These are phyloP conservation scores for Rhodotorula sp. DNA, from an alignment of 1,284 basidiomycete species.

Conservation along the genomic window DNA sequence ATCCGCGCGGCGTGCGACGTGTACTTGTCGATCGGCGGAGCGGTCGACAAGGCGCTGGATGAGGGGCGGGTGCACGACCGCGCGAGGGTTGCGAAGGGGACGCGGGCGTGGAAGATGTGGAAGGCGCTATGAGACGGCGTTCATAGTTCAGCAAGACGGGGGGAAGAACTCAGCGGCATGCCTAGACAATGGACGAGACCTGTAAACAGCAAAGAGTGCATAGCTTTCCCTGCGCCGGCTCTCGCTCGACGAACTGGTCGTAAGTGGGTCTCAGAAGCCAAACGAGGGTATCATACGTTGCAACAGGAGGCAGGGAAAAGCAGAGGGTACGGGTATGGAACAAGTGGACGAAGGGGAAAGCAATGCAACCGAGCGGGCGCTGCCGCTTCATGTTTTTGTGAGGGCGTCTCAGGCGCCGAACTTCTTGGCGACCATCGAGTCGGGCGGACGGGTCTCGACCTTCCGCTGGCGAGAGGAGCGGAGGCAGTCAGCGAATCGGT, in stretches of 20 bases:
- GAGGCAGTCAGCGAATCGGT: neutral
- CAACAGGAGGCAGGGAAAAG: neutral
- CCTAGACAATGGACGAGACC: neutral
- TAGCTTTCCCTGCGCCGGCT: neutral
- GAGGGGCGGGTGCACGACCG: constrained; percentile 37
- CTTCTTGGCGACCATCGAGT: constrained; percentile 45
- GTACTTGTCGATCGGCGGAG: constrained; percentile 51
- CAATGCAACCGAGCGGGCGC: neutral
- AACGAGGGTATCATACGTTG: neutral
- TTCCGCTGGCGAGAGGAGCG: constrained; percentile 17
- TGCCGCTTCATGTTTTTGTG: too few relatives aligned
- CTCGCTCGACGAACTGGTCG: too few relatives aligned
- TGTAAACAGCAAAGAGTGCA: neutral
- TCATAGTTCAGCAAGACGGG: neutral
- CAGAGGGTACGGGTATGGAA: neutral
- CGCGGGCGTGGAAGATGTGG: constrained; percentile 45
- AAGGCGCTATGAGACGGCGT: constrained; percentile 43
- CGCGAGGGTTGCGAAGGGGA: constrained; percentile 47
- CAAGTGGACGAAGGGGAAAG: neutral
- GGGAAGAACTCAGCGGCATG: neutral
- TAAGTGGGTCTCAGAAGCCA: too few relatives aligned
- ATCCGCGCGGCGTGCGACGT: constrained; percentile 51
- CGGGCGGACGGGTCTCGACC: constrained; percentile 43
- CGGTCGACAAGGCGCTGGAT: constrained; percentile 27
- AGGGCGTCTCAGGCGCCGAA: neutral